phyloP scores from a whole-genome alignment of 177 flowering plant genomes.

The Vitis hybrid region DNA sequence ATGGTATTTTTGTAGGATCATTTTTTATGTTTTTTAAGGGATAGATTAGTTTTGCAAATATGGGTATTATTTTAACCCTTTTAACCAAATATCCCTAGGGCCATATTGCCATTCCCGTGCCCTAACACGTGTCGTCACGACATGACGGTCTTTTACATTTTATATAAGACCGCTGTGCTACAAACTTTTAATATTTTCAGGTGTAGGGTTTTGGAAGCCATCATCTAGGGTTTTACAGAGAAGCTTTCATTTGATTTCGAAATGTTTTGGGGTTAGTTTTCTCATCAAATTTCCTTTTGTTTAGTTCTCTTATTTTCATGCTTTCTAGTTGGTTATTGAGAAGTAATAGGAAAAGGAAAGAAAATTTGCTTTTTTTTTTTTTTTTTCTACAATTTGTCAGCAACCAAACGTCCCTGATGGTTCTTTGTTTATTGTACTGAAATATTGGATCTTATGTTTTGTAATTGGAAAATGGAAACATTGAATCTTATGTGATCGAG shows the following conservation, averaged over 20 bases:
- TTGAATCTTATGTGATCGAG: no score
- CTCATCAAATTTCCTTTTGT: not conserved
- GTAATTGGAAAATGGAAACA: no score
- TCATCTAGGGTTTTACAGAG: conserved; percentile 24
- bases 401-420: no score
- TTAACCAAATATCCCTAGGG: no score
- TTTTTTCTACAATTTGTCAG: no score
- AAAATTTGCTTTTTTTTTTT: not conserved
- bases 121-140: not conserved
- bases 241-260: not conserved
- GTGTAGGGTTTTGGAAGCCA: conserved; percentile 12
- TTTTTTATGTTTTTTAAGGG: no score
- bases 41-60: no score
- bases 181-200: not conserved
- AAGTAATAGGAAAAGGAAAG: not conserved
- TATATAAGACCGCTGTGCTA: not conserved
- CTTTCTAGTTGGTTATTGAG: not conserved
- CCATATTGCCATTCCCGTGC: no score
- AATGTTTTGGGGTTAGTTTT: conserved; percentile 36
- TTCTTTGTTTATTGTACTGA: no score
- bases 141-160: not conserved
- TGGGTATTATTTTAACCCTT: no score
- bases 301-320: not conserved
- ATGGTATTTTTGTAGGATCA: no score
- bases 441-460: no score